Conservation (phyloP, 2,329 filamentous ascomycete genomes). For the Tolypocladium ovalisporum region DNA sequence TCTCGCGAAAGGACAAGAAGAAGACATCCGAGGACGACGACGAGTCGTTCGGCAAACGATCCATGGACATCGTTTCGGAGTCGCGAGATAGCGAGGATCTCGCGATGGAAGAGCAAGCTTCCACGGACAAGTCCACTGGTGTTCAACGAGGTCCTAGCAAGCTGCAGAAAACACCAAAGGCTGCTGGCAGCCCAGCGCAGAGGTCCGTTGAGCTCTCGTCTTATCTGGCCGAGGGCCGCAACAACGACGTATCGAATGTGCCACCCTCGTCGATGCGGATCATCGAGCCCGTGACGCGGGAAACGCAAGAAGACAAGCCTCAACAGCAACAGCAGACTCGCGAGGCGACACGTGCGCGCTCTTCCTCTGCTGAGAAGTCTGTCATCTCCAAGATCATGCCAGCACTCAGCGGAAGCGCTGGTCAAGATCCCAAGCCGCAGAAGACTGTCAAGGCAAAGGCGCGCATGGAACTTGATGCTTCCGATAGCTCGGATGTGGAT, state of each 20-base stretch:
- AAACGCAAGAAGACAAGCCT: constrained; percentile 22
- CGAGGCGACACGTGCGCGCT: constrained; percentile 18
- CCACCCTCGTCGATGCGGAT: constrained; percentile 47
- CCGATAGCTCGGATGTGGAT: constrained; percentile 47
- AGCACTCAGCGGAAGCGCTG: constrained; percentile 18
- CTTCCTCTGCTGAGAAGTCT: constrained; percentile 24
- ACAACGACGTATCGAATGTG: constrained; percentile 44
- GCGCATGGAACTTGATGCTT: constrained; percentile 59
- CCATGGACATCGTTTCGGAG: constrained; percentile 41
- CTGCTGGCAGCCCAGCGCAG: constrained; percentile 14
- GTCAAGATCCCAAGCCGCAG: constrained; percentile 38
- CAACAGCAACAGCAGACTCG: constrained; percentile 13
- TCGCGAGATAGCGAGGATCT: constrained; percentile 32
- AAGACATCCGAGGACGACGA: constrained; percentile 45
- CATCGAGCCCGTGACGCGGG: constrained; percentile 41
- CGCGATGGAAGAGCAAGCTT: constrained; percentile 30
- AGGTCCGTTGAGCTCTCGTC: constrained; percentile 29
- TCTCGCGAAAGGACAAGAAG: constrained; percentile 53
- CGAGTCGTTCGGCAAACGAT: constrained; percentile 50
- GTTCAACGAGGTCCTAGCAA: constrained; percentile 53
- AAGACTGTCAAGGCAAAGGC: constrained; percentile 40
- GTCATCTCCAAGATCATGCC: constrained; percentile 9
- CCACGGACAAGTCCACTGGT: constrained; percentile 29
- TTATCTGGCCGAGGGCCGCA: constrained; percentile 30
- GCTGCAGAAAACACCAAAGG: constrained; percentile 54